Evolutionary conservation across 306 rosid genomes (phyloP), one percentile per base, ranked within the genome.

Genomic region (Cucurbita ficifolia): DNA sequence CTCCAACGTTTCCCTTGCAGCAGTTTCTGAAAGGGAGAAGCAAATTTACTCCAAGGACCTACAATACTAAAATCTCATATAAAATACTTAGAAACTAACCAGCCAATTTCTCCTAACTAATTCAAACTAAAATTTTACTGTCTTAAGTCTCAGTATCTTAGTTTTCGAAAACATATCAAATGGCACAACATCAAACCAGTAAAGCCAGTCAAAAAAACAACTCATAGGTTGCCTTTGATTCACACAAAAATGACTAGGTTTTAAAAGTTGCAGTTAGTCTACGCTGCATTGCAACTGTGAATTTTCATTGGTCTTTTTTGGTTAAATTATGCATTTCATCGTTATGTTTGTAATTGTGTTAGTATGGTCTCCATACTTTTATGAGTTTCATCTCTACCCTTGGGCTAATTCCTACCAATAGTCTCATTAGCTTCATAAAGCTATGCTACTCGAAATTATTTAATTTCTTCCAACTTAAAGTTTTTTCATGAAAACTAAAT

Each of bases 1-100:
- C 84, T 88, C 96, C 83, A 92, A 74, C 5, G 96, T 90, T 76
- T 90, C 96, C 81, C 85, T 92, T 43, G 96, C 96, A 82, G 96
- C 90, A 64, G 81, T 82, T 81, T 92, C 98, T 92, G 82, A 4
- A 24, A 69, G 5, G 3, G 48, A 69, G 73, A 69, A 7, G 73
- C 12, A 68, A 24, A 69, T 69, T 48, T 12, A 46, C 16, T 0
- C 73, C 22, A 68, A 45, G 9, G 56, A n/a, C 39, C 57, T 22
- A 46, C 56, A 13, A 22, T 48, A 24, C 19, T 42, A 68, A 48
- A 22, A 46, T 46, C 40, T 46, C 36, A 22, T 22, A 19, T 45
- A 6, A 11, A 67, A 46, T 10, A 46, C 40, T 69, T 13, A 1
- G 6, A 69, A 22, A 48, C 17, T 36, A 24, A 13, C 56, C 24